Base-by-base conservation (phyloP, 2,329 filamentous ascomycete genomes). In the Zymoseptoria tritici region DNA sequence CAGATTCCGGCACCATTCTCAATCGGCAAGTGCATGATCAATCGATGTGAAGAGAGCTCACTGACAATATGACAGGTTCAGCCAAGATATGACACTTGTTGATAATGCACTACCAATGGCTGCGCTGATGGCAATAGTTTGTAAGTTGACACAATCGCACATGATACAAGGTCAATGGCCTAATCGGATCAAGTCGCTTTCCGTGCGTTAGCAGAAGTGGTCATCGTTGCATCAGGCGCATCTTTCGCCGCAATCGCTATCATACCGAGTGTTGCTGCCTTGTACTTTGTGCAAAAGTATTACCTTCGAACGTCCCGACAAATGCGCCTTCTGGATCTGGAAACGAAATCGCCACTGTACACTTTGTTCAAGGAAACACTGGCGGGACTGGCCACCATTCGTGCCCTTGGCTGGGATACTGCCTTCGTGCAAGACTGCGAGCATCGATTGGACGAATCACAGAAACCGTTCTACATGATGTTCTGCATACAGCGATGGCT, bases 351-450 rank as follows among this genome's bases (percentile, higher is more conserved):
- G 1, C 79, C 80, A 0, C 71, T 83, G 0, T 81, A 79, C 64
- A 77, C 79, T 0, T 77, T 82, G 42, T 83, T 83, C 62, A 68
- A 78, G 8, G 81, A 84, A 58, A 79, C 78, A 0, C 66, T 82
- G 0, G 69, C 73, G 5, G 81, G 81, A 0, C 63, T 83, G 0
- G 63, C 74, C 0, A 83, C 79, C 0, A 78, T 84, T 42, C 78
- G 81, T 8, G 77, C 81, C 0, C 83, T 81, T 54, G 75, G 75
- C 2, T 83, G 80, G 79, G 68, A 73, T 9, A 64, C 64, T 1
- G 67, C 71, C 2, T 73, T 78, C 46, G 67, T 72, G 1, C 67
- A 75, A 19, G 75, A 76, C 55, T 76, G 73, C 1, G 69, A 73
- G 0, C 59, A 63, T 0, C 61, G 74, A 2, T 71, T 80, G 13